Evolutionary conservation across 257 asterid species (phyloP).

Genomic region (Handroanthus guayacan): DNA sequence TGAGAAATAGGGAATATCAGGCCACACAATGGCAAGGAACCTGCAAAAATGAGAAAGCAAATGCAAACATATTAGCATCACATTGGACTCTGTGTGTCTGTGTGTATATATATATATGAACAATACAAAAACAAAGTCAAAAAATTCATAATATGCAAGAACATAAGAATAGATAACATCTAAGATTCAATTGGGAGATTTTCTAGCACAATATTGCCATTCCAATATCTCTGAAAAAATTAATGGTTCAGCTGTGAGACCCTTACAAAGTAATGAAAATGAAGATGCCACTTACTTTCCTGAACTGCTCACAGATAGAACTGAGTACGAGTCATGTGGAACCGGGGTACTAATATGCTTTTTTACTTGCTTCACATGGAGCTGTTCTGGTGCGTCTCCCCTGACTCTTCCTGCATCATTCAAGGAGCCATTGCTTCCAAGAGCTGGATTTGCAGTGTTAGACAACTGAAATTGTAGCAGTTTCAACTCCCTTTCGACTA

Average conservation of each 20-base stretch:
- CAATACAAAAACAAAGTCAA: neutral
- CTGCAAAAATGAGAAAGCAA: conserved; percentile 54
- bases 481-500: conserved; percentile 90
- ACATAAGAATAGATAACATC: conserved; percentile 20
- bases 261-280: conserved; percentile 22
- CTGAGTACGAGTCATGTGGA: conserved; percentile 95
- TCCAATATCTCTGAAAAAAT: neutral
- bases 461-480: conserved; percentile 90
- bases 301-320: conserved; percentile 97
- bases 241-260: conserved; percentile 20
- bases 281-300: conserved; percentile 82
- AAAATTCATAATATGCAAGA: neutral
- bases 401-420: conserved; percentile 83
- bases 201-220: conserved; percentile 16
- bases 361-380: conserved; percentile 87
- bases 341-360: conserved; percentile 96
- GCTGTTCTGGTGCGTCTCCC: conserved; percentile 91
- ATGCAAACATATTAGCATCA: conserved; percentile 22
- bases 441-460: conserved; percentile 81
- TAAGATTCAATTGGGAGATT: conserved; percentile 13
- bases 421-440: conserved; percentile 93
- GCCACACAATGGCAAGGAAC: conserved; percentile 95
- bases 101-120: neutral
- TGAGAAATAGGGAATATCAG: conserved; percentile 97
- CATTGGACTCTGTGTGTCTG: neutral